Evolutionary conservation across 257 asterid species (phyloP).

Genomic region (Vinca minor): DNA sequence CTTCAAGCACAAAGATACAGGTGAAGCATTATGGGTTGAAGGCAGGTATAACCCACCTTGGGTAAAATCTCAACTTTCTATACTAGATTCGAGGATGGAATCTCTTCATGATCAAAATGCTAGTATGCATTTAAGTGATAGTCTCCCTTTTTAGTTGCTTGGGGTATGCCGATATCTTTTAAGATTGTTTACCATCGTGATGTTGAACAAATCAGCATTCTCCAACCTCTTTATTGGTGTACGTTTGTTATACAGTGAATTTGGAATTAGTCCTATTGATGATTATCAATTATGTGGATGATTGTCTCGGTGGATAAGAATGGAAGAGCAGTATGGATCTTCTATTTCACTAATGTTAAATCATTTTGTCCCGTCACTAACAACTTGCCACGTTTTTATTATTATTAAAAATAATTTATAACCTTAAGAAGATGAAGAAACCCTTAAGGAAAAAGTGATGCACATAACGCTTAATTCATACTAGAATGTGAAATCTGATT

Average conservation of each 20-base stretch:
- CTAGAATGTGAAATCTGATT: no score
- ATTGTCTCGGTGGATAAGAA: neutral
- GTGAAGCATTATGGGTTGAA: conserved; percentile 90
- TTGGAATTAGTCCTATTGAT: neutral
- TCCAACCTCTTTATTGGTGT: conserved; percentile 45
- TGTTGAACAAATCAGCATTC: neutral
- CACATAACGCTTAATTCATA: no score
- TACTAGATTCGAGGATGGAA: conserved; percentile 78
- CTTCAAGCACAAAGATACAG: conserved; percentile 95
- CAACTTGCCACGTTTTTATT: no score
- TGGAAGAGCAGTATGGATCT: neutral
- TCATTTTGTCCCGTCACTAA: no score
- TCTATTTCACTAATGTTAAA: no score
- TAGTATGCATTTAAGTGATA: conserved; percentile 33
- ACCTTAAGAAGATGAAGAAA: no score
- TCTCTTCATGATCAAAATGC: conserved; percentile 53
- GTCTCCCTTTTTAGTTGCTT: conserved; percentile 44
- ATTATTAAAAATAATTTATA: no score
- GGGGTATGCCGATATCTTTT: neutral
- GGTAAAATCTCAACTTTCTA: conserved; percentile 86
- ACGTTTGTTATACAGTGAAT: conserved; percentile 38
- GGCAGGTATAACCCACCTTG: conserved; percentile 77
- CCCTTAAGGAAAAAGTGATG: no score
- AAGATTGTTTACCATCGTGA: neutral
- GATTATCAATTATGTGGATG: neutral